A percentile compares a stretch with the other conserved stretches of the same genome.
phyloP scores from a whole-genome alignment of 108 stramenopile genomes.

The Nitzschia sp. region DNA sequence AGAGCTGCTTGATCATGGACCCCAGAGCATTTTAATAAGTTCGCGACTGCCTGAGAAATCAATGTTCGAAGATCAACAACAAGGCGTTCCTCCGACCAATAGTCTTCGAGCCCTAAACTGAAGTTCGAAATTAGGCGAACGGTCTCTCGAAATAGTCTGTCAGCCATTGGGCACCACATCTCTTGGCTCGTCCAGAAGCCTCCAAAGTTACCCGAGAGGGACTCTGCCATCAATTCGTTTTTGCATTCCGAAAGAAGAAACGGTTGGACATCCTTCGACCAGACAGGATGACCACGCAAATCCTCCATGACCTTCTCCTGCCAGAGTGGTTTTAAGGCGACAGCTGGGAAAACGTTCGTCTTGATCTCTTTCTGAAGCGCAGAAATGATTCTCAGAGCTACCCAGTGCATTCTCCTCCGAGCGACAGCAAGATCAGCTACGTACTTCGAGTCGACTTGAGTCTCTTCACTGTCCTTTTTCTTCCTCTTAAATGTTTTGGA shows the following conservation, averaged over 20 bases:
- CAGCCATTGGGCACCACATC: constrained; percentile 26
- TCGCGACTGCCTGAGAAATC: constrained; percentile 3
- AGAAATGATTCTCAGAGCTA: constrained; percentile 14
- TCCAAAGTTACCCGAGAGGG: constrained; percentile 4
- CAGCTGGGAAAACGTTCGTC: not conserved
- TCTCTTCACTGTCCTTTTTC: not conserved
- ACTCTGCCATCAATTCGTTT: constrained; percentile 17
- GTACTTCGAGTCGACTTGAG: not conserved
- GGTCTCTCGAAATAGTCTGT: constrained; percentile 5
- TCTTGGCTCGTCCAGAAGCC: constrained; percentile 8
- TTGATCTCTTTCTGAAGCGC: not conserved
- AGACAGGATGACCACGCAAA: constrained; percentile 3
- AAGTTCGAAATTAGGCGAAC: constrained; percentile 11
- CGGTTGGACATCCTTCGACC: not conserved
- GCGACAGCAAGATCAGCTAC: not conserved
- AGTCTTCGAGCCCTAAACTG: constrained; percentile 6
- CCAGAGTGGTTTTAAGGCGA: constrained; percentile 5
- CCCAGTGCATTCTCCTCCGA: constrained; percentile 36
- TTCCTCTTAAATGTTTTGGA: not conserved
- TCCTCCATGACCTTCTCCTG: constrained; percentile 1
- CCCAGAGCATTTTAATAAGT: not conserved
- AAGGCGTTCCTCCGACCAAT: not conserved
- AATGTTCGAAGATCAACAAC: constrained; percentile 4
- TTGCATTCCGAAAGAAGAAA: constrained; percentile 5
- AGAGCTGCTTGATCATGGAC: not conserved